Evolutionary conservation across 2,329 filamentous ascomycete species (phyloP).

Genomic region (Calycina herbarum): DNA sequence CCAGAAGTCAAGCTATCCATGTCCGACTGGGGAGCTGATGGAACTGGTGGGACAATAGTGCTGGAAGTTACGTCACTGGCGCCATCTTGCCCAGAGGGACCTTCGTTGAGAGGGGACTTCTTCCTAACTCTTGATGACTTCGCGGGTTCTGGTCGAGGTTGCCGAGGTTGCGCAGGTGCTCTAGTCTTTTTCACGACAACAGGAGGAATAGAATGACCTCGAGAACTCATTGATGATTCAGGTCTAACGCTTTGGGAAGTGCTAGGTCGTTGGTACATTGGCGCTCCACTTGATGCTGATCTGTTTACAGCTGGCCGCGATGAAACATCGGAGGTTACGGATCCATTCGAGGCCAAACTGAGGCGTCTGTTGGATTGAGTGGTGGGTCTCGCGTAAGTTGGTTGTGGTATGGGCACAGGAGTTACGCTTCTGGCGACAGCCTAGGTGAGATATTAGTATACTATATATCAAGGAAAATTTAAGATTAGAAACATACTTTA

Average conservation of each 20-base stretch:
- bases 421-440: conserved; percentile 28
- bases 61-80: conserved; percentile 5
- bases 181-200: conserved; percentile 62
- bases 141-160: conserved; percentile 43
- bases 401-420: conserved; percentile 32
- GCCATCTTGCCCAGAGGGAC: conserved; percentile 4
- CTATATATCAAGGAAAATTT: not conserved
- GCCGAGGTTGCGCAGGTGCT: conserved; percentile 45
- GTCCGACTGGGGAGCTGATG: conserved; percentile 34
- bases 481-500: conserved; percentile 39
- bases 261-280: conserved; percentile 37
- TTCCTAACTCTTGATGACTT: conserved; percentile 35
- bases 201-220: conserved; percentile 39
- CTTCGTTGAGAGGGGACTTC: conserved; percentile 32
- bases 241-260: conserved; percentile 46
- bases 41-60: conserved; percentile 16
- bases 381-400: conserved; percentile 29
- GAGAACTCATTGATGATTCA: conserved; percentile 45
- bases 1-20: conserved; percentile 57
- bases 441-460: conserved; percentile 19
- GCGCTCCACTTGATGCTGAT: conserved; percentile 33
- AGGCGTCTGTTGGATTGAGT: conserved; percentile 40
- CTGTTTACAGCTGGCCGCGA: conserved; percentile 23
- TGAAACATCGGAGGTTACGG: conserved; percentile 27
- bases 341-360: conserved; percentile 46